Evolutionary conservation across 2,329 filamentous ascomycete species (phyloP).

Genomic region (Aspergillus hortae): DNA sequence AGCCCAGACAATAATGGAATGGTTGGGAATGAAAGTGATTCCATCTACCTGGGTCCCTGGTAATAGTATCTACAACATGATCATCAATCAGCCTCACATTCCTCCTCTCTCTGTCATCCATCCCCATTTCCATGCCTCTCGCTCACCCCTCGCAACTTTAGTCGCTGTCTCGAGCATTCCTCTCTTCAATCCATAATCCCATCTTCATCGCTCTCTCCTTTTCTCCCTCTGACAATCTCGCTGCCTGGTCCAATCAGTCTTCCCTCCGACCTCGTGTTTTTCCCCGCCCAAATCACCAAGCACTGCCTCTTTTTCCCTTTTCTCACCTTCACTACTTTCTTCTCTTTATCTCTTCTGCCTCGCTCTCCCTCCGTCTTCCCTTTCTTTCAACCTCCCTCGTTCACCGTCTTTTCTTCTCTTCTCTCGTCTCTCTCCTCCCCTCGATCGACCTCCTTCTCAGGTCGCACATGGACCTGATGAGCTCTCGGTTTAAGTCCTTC

Average conservation of each 20-base stretch:
- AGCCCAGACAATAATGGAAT: too few relatives aligned
- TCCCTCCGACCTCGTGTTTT: slow-evolving; percentile 3
- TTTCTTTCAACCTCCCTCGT: slow-evolving; percentile 1
- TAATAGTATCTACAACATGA: too few relatives aligned
- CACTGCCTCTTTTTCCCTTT: slow-evolving; percentile 8
- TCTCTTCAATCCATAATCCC: too few relatives aligned
- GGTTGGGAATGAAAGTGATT: too few relatives aligned
- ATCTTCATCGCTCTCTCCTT: background rate
- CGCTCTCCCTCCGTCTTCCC: background rate
- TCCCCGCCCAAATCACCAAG: background rate
- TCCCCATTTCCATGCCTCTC: too few relatives aligned
- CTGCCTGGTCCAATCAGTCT: background rate
- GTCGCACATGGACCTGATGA: slow-evolving; percentile 48
- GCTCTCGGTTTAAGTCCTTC: slow-evolving; percentile 49
- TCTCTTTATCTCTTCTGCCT: slow-evolving; percentile 7
- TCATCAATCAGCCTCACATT: too few relatives aligned
- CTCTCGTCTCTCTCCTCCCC: background rate
- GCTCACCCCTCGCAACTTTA: too few relatives aligned
- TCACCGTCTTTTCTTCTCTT: background rate
- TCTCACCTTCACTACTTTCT: slow-evolving; percentile 10
- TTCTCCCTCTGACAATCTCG: background rate
- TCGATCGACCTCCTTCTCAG: slow-evolving; percentile 15
- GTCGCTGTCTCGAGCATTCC: too few relatives aligned
- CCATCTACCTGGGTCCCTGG: too few relatives aligned
- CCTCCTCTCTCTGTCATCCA: too few relatives aligned